Evolutionary conservation across 306 rosid species (phyloP), one percentile per base, ranked within the genome.

Genomic region (Gleditsia sinensis): DNA sequence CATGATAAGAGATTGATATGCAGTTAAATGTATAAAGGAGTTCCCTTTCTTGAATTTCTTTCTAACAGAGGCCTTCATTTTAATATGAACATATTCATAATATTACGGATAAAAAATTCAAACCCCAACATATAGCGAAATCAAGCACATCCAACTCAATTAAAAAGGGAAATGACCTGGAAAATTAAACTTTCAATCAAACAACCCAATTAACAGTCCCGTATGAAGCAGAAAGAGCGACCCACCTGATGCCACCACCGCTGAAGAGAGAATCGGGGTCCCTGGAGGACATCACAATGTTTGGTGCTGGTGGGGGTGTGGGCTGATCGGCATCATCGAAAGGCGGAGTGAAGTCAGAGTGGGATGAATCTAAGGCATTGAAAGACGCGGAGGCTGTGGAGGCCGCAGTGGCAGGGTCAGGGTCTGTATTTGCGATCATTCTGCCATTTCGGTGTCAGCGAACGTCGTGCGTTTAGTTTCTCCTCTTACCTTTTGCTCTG

Each of bases 211-310:
- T 2, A 28, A 67, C 10, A 16, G 56, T n/a, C 36, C 23, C 7
- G 24, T 6, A 14, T 24, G 16, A 24, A 53, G 25, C 6, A 30
- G 49, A 10, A 16, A 53, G 36, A 42, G 42, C 6, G 43, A 54
- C 27, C 28, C 32, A 87, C 97, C 93, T 89, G 84, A 91, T 60
- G 49, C 97, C 97, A 13, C 97, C 97, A 50, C 97, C 97, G 78
- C 91, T 91, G 77, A 81, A 83, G 68, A 89, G 85, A 57, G 88
- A 74, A 75, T 86, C 82, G 39, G 86, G 83, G 74, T 91, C 90
- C 70, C 56, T 89, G 2, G 85, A 87, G 33, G 88, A 64, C 85
- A 89, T 88, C 79, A 89, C 71, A 61, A 78, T 60, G 67, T 77
- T 76, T 1, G 75, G 72, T 0, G 81, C 43, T 9, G 82, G 71